Evolutionary conservation across 768 basidiomycete genomes (phyloP).

Genomic region (Macrolepiota fuliginosa): DNA sequence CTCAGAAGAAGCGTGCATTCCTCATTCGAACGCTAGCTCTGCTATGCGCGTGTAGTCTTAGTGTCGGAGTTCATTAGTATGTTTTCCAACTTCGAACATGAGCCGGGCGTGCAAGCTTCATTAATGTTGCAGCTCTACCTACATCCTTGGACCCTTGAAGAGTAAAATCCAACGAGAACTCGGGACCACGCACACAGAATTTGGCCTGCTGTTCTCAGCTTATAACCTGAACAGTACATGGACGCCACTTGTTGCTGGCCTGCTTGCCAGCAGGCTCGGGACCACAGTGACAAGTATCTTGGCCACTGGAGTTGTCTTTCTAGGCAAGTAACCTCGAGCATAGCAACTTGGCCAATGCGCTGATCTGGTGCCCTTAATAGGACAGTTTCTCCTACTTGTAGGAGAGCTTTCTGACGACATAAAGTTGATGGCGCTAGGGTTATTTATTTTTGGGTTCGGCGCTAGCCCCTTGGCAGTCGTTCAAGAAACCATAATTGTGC

Average conservation of each 20-base stretch:
- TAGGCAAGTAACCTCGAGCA: neutral
- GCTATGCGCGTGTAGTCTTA: constrained; percentile 29
- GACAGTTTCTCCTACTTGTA: constrained; percentile 63
- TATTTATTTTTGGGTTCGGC: too few species aligned
- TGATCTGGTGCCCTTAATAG: constrained; percentile 26
- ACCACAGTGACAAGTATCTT: constrained; percentile 40
- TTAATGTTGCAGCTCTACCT: constrained; percentile 48
- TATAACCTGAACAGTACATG: constrained; percentile 65
- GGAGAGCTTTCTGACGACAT: constrained; percentile 56
- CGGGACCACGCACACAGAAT: constrained; percentile 72
- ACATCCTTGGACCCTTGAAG: constrained; percentile 75
- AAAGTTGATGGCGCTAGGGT: neutral
- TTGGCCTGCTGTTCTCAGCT: constrained; percentile 57
- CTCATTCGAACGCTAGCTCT: too few species aligned
- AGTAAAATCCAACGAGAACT: constrained; percentile 65
- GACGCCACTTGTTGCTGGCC: constrained; percentile 60
- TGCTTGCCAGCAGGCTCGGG: constrained; percentile 68
- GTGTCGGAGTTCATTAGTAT: constrained; percentile 77
- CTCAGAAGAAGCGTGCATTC: too few species aligned
- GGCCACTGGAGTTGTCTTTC: too few species aligned
- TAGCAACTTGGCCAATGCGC: neutral
- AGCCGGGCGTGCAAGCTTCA: too few species aligned
- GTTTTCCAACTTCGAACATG: too few species aligned
- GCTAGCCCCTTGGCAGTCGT: too few species aligned
- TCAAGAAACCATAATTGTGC: too few species aligned